Evolutionary conservation across 2,329 filamentous ascomycete genomes (phyloP), one percentile per base, ranked within the genome.

Genomic region (Neofusicoccum kwambonambiense): DNA sequence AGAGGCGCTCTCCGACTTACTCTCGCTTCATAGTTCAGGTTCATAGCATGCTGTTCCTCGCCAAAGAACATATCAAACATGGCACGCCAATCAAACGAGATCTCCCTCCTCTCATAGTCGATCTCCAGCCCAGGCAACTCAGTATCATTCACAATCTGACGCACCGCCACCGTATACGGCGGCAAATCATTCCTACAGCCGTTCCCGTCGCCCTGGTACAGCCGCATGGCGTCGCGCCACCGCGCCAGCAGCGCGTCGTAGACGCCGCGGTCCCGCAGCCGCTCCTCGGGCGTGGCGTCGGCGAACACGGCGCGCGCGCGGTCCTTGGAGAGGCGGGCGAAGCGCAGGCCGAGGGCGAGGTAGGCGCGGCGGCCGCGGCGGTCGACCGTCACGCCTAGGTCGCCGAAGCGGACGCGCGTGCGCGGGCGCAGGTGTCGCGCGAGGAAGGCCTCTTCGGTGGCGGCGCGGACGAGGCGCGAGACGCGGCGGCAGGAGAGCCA

Each of bases 141-240:
- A 0, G 73, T 76, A 35, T 77, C 75, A 49, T 76, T 77, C 1
- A 76, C 72, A n/a, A 73, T 34, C n/a, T 62, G 64, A 1, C 68
- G 67, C 13, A 77, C 70, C 7, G 65, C 68, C 8, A 77, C 72
- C 0, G 71, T 74, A 54, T 76, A 76, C 34, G 73, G 70, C 11
- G 75, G 74, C 67, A 73, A 69, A 41, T 77, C 70, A 11, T 72
- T 67, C 45, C 68, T 72, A 44, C 41, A 34, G 35, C 64, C 69
- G 2, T 49, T 66, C 3, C 57, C 57, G 9, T 12, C 19, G 17
- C 57, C 57, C 44, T 22, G 42, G 39, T 61, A 61, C 44, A 61
- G 12, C 42, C 13, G 17, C 57, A 61, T 50, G 17, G 31, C 57
- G 15, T 27, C 13, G n/a, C 19, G 31, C 57, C 57, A 61, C 31